Base-by-base conservation (phyloP, 768 basidiomycete genomes). In the Lyophyllum atratum region DNA sequence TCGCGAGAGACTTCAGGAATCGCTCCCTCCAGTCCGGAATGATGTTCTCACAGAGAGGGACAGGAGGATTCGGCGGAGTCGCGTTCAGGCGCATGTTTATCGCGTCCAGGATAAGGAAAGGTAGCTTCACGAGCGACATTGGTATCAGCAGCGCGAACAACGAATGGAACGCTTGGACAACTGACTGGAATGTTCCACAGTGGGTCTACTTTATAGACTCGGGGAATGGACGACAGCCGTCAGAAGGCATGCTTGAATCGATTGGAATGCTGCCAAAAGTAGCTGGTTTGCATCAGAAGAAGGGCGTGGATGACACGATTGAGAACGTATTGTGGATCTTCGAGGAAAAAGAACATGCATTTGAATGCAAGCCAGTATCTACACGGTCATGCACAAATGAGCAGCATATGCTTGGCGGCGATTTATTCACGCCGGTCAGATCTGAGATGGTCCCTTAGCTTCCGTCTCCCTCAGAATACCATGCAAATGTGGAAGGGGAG, bases 31-130 rank as follows among this genome's bases (percentile, higher is more conserved):
- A 75, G 47, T 73, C 69, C 21, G 71, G 72, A 45, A 74, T 62
- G 47, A 71, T 59, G 12, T 65, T 60, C 19, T 64, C 62, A 17
- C 58, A 65, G 14, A 49, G 43, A 1, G 68, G 62, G 1, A 55
- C 49, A 2, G 68, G 65, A n/a, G 63, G 65, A 34, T 76, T 76
- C 2, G 68, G 78, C 2, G 76, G 74, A 29, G 68, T 75, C 39
- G 69, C 70, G n/a, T 70, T 70, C 39, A 74, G 58, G 40, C 67
- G 69, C 72, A 79, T 77, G 52, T 69, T 70, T 40, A 76, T 33
- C 11, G 72, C 73, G 19, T 75, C 68, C 7, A 66, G 42, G 24
- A 77, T 55, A 26, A 73, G 64, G 58, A 79, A 61, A 2, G 75
- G 76, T 10, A 78, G 58, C 39, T 74, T 76, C 44, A 69, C 37